These are phyloP conservation scores for Basipetospora chlamydospora DNA, from an alignment of 2,329 filamentous ascomycete species.

Conservation along the genomic window DNA sequence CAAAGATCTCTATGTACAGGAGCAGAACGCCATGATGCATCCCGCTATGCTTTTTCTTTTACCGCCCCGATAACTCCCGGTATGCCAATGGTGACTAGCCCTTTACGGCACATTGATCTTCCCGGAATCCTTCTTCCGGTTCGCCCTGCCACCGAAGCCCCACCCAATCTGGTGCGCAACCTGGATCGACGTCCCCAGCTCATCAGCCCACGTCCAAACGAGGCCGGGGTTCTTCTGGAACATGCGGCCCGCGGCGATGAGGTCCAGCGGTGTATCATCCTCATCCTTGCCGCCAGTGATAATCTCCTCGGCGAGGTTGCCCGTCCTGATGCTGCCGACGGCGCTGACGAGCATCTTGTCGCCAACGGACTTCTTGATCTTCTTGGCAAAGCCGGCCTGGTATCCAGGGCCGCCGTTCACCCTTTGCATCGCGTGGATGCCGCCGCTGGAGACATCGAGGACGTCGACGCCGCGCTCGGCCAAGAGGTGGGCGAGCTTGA, in stretches of 20 bases:
- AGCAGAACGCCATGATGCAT: too few species aligned
- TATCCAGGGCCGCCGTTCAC: slow-evolving; percentile 48
- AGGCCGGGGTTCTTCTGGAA: slow-evolving; percentile 46
- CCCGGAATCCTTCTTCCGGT: slow-evolving; percentile 7
- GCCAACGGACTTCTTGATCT: slow-evolving; percentile 56
- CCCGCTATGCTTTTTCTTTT: too few species aligned
- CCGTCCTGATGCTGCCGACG: slow-evolving; percentile 34
- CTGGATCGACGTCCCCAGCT: slow-evolving; percentile 30
- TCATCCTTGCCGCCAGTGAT: slow-evolving; percentile 19
- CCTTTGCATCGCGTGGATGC: slow-evolving; percentile 44
- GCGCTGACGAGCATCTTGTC: slow-evolving; percentile 33
- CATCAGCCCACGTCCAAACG: slow-evolving; percentile 40
- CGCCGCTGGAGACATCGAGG: slow-evolving; percentile 57
- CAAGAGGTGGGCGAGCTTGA: slow-evolving; percentile 46
- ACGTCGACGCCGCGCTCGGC: slow-evolving; percentile 57
- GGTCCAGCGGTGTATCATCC: slow-evolving; percentile 30
- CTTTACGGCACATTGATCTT: background rate
- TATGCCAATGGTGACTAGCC: too few species aligned
- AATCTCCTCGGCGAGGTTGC: slow-evolving; percentile 29
- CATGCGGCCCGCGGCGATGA: slow-evolving; percentile 32
- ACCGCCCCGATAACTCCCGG: too few species aligned
- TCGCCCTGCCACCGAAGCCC: slow-evolving; percentile 31
- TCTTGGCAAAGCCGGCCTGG: slow-evolving; percentile 55
- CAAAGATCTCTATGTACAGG: too few species aligned
- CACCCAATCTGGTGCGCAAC: slow-evolving; percentile 40